phyloP scores from a whole-genome alignment of 2,329 filamentous ascomycete genomes.

The Penicillium sp. region DNA sequence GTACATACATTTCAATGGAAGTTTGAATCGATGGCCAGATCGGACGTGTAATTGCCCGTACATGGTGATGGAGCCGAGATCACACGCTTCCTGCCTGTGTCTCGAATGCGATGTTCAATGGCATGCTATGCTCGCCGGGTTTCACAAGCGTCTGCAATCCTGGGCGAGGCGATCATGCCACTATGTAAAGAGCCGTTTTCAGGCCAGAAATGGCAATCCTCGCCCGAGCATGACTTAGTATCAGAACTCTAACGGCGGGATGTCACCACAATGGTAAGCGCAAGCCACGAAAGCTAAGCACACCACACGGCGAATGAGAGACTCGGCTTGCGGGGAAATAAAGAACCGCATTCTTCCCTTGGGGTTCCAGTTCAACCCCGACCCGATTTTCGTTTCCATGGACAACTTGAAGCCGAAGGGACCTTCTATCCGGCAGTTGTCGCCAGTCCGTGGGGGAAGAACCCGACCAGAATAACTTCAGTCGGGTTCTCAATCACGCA shows the following conservation, averaged over 20 bases:
- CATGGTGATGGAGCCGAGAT: background rate
- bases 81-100: background rate
- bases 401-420: no score
- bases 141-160: no score
- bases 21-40: background rate
- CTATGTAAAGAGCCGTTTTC: no score
- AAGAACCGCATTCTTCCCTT: background rate
- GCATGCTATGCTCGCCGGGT: background rate
- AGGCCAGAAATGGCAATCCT: no score
- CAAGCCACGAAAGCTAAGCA: no score
- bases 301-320: background rate
- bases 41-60: background rate
- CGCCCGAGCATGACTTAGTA: no score
- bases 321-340: background rate
- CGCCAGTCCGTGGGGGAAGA: background rate
- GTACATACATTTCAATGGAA: conserved; percentile 5
- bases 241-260: no score
- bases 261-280: no score
- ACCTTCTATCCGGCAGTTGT: no score
- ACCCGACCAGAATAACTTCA: conserved; percentile 2
- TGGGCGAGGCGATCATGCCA: no score
- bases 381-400: no score
- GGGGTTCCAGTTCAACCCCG: no score
- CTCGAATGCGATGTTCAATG: background rate
- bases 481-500: background rate